Percentiles rank a stretch among this genome's conserved stretches.
These are phyloP conservation scores for Heterobasidion irregulare DNA, from an alignment of 1,284 basidiomycete species.

Conservation along the genomic window DNA sequence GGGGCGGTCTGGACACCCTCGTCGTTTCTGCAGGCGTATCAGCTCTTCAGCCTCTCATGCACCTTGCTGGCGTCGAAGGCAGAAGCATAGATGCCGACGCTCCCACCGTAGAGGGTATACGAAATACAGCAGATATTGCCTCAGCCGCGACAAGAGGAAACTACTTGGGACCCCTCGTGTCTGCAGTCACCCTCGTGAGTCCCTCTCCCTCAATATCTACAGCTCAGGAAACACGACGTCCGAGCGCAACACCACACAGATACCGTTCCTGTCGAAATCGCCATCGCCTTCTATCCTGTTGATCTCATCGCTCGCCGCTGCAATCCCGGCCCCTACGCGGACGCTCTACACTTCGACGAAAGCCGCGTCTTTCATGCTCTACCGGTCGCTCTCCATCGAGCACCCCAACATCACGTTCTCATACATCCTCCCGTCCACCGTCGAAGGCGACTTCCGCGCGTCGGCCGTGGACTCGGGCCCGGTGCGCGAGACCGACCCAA, in stretches of 20 bases:
- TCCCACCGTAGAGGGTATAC: conserved; percentile 38
- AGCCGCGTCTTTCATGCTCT: conserved; percentile 70
- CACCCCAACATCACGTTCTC: conserved; percentile 59
- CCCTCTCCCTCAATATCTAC: conserved; percentile 6
- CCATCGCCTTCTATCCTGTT: conserved; percentile 69
- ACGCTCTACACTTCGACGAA: conserved; percentile 84
- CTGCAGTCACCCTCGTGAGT: conserved; percentile 61
- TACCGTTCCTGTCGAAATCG: conserved; percentile 73
- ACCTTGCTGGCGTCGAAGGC: conserved; percentile 55
- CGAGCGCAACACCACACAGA: conserved; percentile 30
- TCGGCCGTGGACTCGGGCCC: conserved; percentile 60
- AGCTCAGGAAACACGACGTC: no score
- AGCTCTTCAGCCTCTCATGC: conserved; percentile 71
- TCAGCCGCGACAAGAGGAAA: conserved; percentile 50
- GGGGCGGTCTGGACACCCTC: conserved; percentile 80
- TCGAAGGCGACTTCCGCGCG: conserved; percentile 74
- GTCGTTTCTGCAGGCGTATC: conserved; percentile 84
- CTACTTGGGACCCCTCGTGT: conserved; percentile 55
- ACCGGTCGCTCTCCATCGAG: conserved; percentile 75
- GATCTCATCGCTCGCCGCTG: conserved; percentile 73
- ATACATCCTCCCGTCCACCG: conserved; percentile 48
- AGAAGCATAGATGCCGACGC: conserved; percentile 24
- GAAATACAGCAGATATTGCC: conserved; percentile 44
- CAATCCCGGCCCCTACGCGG: conserved; percentile 82
- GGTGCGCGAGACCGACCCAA: conserved; percentile 43